These are phyloP conservation scores for Penicillium cinerascens DNA, from an alignment of 495 filamentous ascomycete species.

Conservation along the genomic window DNA sequence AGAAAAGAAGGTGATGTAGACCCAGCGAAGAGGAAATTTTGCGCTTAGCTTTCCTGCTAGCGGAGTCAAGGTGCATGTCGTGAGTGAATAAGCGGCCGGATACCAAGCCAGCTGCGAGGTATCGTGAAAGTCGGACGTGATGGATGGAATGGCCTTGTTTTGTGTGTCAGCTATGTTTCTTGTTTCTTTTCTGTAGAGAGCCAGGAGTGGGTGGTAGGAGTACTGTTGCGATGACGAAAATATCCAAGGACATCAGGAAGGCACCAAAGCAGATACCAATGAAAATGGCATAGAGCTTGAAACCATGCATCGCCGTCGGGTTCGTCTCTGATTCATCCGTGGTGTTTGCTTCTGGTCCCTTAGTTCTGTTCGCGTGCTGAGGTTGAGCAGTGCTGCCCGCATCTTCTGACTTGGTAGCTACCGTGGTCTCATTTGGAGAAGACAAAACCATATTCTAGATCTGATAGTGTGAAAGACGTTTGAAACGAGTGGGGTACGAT, in stretches of 20 bases:
- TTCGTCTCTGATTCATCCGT: no score
- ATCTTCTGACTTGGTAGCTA: not conserved
- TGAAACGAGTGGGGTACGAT: not conserved
- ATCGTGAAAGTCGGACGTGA: not conserved
- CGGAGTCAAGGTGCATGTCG: not conserved
- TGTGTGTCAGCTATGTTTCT: not conserved
- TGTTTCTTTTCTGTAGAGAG: not conserved
- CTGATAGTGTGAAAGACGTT: not conserved
- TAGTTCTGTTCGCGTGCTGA: not conserved
- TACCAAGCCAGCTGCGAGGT: not conserved
- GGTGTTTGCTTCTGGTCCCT: no score
- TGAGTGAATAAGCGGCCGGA: not conserved
- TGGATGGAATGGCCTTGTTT: not conserved
- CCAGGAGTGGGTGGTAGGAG: not conserved
- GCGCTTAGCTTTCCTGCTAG: not conserved
- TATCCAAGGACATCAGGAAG: conserved; percentile 1
- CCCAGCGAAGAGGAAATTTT: not conserved
- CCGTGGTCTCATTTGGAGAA: not conserved
- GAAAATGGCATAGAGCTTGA: not conserved
- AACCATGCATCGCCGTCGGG: not conserved
- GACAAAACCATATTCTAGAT: not conserved
- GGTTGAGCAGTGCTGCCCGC: not conserved
- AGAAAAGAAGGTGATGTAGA: not conserved
- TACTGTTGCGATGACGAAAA: not conserved
- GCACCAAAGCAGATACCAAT: not conserved